Evolutionary conservation across 1,139 yeast genomes (phyloP), one percentile per base, ranked within the genome.

Genomic region (Candida albicans): DNA sequence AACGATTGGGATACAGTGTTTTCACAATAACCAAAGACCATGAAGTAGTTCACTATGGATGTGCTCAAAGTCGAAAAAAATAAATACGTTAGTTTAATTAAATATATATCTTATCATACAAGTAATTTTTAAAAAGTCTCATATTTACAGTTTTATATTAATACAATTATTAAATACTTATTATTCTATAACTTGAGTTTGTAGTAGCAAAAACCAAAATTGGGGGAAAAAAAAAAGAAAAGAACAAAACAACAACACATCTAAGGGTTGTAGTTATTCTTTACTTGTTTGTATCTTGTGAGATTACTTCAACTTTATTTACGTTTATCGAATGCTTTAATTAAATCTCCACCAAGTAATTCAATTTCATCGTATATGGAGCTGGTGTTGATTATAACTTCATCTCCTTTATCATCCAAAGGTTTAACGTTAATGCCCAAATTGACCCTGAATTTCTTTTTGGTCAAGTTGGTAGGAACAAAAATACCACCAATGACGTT

Each of bases 401-500:
- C 80, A 27, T 68, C 77, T 37, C 61, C 55, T 33, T 66, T 69
- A 32, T 72, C 70, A 25, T 73, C 79, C 5, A 73, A 64, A 1
- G 96, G 96, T 58, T 77, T 77, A 40, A 84, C 77, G 53, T 89
- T 86, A 55, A 81, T 84, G 24, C 91, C 95, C 51, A 87, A 67
- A 53, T 85, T 88, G 25, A 87, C 96, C 58, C 84, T 84, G 67
- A 90, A 90, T 59, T 82, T 83, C 65, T 79, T 81, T 37, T 70
- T 68, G 39, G 75, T 66, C 49, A 76, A 59, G 18, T 78, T 68
- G 8, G 77, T 69, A 3, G 96, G 96, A 45, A 86, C 81, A 69
- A 93, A 84, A 42, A 91, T 68, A 2, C 96, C 98, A 18, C 91
- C 79, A 46, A 91, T 77, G 8, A 84, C 81, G 53, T 79, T 81